Conservation (phyloP, 2,329 filamentous ascomycete genomes). For the Colletotrichum sp. region DNA sequence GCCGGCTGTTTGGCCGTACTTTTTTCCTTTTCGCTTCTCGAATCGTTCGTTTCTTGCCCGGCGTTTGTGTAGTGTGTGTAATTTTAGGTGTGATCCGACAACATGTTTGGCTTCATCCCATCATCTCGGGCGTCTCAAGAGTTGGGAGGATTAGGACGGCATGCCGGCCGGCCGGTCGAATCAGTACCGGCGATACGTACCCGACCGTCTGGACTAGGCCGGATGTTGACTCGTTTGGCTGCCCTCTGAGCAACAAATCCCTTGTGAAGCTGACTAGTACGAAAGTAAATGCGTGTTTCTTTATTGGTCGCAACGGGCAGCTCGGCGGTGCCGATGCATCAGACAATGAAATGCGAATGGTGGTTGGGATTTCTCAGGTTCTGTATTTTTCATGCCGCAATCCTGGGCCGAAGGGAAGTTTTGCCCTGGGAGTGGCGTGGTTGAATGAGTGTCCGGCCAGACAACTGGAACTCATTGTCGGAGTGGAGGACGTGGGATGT, state of each 20-base stretch:
- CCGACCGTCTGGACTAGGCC: not conserved
- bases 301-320: slow-evolving; percentile 1
- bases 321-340: slow-evolving; percentile 11
- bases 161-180: not conserved
- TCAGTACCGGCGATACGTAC: not conserved
- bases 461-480: not conserved
- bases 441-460: not conserved
- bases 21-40: not conserved
- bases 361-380: not conserved
- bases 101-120: slow-evolving; percentile 3
- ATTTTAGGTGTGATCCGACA: not conserved
- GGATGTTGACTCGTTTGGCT: not conserved
- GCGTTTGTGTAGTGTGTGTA: not conserved
- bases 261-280: slow-evolving; percentile 13
- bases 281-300: not conserved
- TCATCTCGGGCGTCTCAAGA: slow-evolving; percentile 1
- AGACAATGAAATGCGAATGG: not conserved
- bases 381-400: not conserved
- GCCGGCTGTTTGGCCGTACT: not conserved
- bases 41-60: not conserved
- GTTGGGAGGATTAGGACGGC: not conserved
- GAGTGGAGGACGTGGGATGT: not conserved
- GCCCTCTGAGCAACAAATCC: not conserved
- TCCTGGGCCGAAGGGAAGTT: not conserved
- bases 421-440: not conserved